phyloP scores from a whole-genome alignment of 768 basidiomycete species.

The Auriscalpium vulgare region DNA sequence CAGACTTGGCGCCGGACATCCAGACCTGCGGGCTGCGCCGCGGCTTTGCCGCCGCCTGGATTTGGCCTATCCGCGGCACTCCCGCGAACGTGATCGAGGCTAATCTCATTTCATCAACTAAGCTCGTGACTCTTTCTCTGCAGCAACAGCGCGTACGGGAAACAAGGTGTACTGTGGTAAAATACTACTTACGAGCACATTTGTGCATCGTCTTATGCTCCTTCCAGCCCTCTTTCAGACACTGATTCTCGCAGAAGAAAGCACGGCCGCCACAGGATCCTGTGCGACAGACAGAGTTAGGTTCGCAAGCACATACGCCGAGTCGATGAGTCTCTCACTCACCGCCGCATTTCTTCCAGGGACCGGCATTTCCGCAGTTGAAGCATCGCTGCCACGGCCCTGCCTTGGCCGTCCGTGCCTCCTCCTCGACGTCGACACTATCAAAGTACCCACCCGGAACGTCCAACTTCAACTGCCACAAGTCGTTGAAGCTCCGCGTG shows the following conservation, averaged over 20 bases:
- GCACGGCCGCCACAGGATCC: not conserved
- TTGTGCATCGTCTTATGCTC: slow-evolving; percentile 2
- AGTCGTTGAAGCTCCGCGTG: slow-evolving; percentile 24
- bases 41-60: too few relatives aligned
- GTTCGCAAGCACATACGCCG: not conserved
- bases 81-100: too few relatives aligned
- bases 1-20: too few relatives aligned
- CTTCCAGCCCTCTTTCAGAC: slow-evolving; percentile 1
- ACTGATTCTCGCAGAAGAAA: slow-evolving; percentile 4
- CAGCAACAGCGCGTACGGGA: too few relatives aligned
- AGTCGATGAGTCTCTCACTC: not conserved
- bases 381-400: slow-evolving; percentile 33
- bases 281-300: not conserved
- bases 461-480: slow-evolving; percentile 30
- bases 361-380: slow-evolving; percentile 26
- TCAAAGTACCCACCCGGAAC: slow-evolving; percentile 25
- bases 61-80: too few relatives aligned
- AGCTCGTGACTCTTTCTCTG: too few relatives aligned
- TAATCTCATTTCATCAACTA: too few relatives aligned
- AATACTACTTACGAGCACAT: not conserved
- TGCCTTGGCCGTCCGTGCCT: slow-evolving; percentile 23
- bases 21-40: too few relatives aligned
- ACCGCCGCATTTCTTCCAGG: slow-evolving; percentile 31
- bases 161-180: too few relatives aligned
- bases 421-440: slow-evolving; percentile 26